Evolutionary conservation across 768 basidiomycete genomes (phyloP).

Genomic region (Calocybe cyanea): DNA sequence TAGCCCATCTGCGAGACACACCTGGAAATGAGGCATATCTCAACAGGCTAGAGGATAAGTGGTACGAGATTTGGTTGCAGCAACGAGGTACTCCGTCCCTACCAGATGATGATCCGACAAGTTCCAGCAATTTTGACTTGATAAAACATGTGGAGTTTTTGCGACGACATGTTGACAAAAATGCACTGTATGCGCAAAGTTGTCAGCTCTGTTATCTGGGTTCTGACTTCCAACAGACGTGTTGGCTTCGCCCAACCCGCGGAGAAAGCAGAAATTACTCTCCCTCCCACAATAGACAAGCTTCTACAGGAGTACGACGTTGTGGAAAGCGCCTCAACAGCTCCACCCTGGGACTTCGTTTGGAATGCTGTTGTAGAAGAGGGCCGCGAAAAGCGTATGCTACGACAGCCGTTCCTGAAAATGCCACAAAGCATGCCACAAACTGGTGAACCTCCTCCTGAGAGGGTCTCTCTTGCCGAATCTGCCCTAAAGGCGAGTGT

Average conservation of each 20-base stretch:
- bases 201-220: background rate
- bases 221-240: conserved; percentile 40
- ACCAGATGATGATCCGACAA: conserved; percentile 66
- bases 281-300: conserved; percentile 42
- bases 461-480: conserved; percentile 56
- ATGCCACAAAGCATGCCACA: conserved; percentile 36
- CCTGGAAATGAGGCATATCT: conserved; percentile 73
- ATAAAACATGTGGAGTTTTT: conserved; percentile 78
- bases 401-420: conserved; percentile 52
- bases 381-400: conserved; percentile 65
- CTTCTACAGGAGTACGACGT: conserved; percentile 49
- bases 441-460: conserved; percentile 24
- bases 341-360: conserved; percentile 67
- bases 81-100: conserved; percentile 64
- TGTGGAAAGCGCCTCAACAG: conserved; percentile 34
- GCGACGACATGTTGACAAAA: conserved; percentile 79
- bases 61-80: conserved; percentile 74
- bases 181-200: conserved; percentile 64
- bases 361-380: conserved; percentile 73
- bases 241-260: conserved; percentile 54
- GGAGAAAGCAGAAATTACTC: conserved; percentile 26
- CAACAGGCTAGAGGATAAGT: conserved; percentile 74
- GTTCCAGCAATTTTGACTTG: conserved; percentile 75
- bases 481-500: conserved; percentile 58
- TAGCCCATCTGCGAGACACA: conserved; percentile 55